A percentile compares a stretch with the other conserved stretches of the same genome.
Conservation (phyloP, 768 basidiomycete species). For the Pholiota microspora region DNA sequence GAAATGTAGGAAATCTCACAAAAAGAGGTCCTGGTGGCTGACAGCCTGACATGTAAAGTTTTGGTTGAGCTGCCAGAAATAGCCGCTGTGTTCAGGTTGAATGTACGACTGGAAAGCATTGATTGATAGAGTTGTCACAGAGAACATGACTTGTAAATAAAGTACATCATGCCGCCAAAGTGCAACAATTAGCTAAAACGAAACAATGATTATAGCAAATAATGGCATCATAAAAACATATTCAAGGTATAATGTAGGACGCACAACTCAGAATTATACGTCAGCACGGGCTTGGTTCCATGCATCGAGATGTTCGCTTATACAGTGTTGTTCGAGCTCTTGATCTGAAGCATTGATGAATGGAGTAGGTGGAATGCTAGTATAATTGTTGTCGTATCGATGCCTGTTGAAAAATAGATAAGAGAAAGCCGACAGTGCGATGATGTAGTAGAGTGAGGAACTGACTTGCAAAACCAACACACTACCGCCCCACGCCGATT, state of each 20-base stretch:
- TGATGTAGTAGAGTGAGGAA: conserved; percentile 6
- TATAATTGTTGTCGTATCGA: conserved; percentile 30
- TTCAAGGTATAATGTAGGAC: neutral
- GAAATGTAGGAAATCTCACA: neutral
- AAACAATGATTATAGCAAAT: neutral
- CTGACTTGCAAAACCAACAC: conserved; percentile 56
- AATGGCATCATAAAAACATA: neutral
- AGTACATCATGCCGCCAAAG: neutral
- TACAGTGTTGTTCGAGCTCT: conserved; percentile 47
- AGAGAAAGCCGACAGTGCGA: neutral
- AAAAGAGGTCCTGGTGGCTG: neutral
- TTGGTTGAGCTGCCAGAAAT: neutral
- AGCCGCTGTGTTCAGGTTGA: too few relatives aligned
- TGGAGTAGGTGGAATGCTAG: conserved; percentile 28
- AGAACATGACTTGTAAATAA: neutral
- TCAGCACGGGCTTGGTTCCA: conserved; percentile 42
- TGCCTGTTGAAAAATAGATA: conserved; percentile 17
- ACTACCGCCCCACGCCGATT: conserved; percentile 28
- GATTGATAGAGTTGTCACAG: neutral
- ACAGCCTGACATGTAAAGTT: neutral
- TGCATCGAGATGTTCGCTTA: conserved; percentile 42
- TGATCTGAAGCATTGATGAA: conserved; percentile 38
- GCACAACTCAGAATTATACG: conserved; percentile 1
- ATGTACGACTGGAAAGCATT: too few relatives aligned
- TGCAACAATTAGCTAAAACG: neutral